phyloP scores from a whole-genome alignment of 495 filamentous ascomycete species.

The Diplogelasinospora grovesii region DNA sequence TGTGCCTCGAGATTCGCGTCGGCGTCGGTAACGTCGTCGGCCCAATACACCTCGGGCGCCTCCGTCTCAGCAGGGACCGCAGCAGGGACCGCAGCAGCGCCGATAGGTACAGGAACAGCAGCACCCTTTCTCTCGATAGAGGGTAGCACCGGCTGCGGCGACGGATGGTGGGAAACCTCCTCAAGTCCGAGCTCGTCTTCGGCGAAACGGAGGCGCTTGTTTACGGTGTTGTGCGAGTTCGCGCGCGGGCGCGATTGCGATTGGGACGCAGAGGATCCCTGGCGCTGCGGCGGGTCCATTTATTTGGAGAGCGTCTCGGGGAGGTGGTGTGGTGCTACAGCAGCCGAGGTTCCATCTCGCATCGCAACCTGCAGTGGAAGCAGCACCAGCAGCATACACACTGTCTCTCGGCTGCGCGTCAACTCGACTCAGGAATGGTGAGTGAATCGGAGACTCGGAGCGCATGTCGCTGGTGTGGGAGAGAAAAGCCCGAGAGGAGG shows the following conservation, averaged over 20 bases:
- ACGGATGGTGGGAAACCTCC: not conserved
- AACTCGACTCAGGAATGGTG: no score
- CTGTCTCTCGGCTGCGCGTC: slow-evolving; percentile 7
- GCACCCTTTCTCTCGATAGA: not conserved
- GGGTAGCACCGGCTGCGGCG: not conserved
- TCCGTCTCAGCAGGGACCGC: no score
- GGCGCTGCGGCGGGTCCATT: slow-evolving; percentile 17
- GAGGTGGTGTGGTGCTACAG: slow-evolving; percentile 9
- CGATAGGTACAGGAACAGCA: not conserved
- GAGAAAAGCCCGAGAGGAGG: slow-evolving; percentile 3
- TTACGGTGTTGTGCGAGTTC: slow-evolving; percentile 2
- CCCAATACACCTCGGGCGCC: slow-evolving; percentile 24
- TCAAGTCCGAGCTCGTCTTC: slow-evolving; percentile 14
- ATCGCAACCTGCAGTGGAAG: not conserved
- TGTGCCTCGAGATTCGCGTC: slow-evolving; percentile 2
- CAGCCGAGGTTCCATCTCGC: slow-evolving; percentile 20
- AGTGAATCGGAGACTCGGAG: no score
- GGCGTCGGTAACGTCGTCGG: slow-evolving; percentile 19
- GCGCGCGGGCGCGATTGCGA: not conserved
- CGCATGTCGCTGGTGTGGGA: slow-evolving; percentile 1
- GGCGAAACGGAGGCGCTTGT: slow-evolving; percentile 21
- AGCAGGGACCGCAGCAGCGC: not conserved
- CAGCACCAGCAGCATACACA: not conserved
- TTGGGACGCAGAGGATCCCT: slow-evolving; percentile 16
- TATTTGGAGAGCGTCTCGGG: not conserved